Base-by-base conservation (phyloP, 192 early-diverging fungal species). In the Linnemannia exigua region DNA sequence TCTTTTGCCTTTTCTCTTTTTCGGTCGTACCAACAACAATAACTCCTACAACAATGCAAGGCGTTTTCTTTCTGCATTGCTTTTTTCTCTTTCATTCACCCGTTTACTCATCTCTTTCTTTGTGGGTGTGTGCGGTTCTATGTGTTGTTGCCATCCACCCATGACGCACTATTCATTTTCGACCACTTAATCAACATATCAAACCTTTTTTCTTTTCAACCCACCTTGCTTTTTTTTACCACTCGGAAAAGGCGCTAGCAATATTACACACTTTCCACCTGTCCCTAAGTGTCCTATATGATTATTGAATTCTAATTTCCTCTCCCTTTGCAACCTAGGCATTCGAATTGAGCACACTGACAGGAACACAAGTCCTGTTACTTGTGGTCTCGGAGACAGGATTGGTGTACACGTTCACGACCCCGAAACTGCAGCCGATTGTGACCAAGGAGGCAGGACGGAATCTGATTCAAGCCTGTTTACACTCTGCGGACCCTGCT, bases 321-420 rank as follows among this genome's bases (percentile, higher is more conserved):
- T 44, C 41, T 44, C 41, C 9, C 9, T 44, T 9, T 44, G 5
- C 41, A 3, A 44, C 41, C 3, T 82, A 95, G 93, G 98, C 97
- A 8, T 98, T 96, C 75, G 98, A 99, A 87, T 92, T 99, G 22
- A 94, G 94, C 81, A 97, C 97, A 6, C 89, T 99, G 77, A 99
- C 98, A 7, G 98, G 98, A 63, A 99, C 98, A 5, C 97, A 99
- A 88, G 97, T 98, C 12, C 89, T 99, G 73, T 91, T 99, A 61
- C 87, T 99, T 73, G 97, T 99, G 19, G 98, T 97, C 33, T 97
- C 96, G 8, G 98, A 99, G 88, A 98, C 97, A 41, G 98, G 98
- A 46, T 92, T 97, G 71, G 97, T 99, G 12, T 98, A 98, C 89
- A 98, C 97, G 7, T 98, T 97, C 87, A 97, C 98, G 8, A 99